Evolutionary conservation across 768 basidiomycete species (phyloP).

Genomic region (Hirschioporus abietinus): DNA sequence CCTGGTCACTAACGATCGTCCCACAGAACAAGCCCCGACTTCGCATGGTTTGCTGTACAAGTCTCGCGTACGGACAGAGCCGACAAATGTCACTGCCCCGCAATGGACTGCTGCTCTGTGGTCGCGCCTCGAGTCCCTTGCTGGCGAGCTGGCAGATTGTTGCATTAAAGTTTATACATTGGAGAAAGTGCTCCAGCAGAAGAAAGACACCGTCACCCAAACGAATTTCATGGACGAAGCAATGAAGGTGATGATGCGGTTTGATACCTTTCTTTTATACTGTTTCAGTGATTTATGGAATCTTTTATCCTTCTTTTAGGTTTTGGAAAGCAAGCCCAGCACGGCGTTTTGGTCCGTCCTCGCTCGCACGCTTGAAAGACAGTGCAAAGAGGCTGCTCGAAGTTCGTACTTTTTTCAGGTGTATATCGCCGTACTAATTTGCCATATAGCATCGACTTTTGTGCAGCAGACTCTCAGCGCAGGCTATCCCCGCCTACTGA

Average conservation of each 20-base stretch:
- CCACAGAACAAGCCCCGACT: slow-evolving; percentile 21
- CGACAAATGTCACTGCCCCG: slow-evolving; percentile 80
- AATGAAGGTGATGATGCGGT: slow-evolving; percentile 77
- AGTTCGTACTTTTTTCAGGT: too few relatives aligned
- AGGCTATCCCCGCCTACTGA: slow-evolving; percentile 81
- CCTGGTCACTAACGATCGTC: too few relatives aligned
- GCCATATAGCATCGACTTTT: slow-evolving; percentile 86
- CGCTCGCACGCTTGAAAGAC: slow-evolving; percentile 73
- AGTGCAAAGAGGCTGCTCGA: slow-evolving; percentile 74
- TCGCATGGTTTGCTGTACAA: slow-evolving; percentile 57
- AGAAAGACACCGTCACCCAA: slow-evolving; percentile 77
- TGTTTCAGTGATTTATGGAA: too few relatives aligned
- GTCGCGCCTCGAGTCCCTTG: slow-evolving; percentile 71
- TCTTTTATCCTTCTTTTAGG: slow-evolving; percentile 32
- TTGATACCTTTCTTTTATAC: too few relatives aligned
- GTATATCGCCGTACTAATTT: too few relatives aligned
- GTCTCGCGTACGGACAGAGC: slow-evolving; percentile 84
- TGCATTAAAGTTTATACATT: slow-evolving; percentile 96
- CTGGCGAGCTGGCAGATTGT: slow-evolving; percentile 84
- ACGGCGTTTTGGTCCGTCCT: slow-evolving; percentile 87
- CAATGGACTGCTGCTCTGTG: slow-evolving; percentile 84
- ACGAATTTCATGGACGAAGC: slow-evolving; percentile 85
- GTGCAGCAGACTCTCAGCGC: slow-evolving; percentile 83
- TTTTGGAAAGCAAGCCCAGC: slow-evolving; percentile 88
- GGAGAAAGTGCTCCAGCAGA: slow-evolving; percentile 88